Base-by-base conservation (phyloP, 2,329 filamentous ascomycete genomes). In the Colletotrichum ledebouriae region DNA sequence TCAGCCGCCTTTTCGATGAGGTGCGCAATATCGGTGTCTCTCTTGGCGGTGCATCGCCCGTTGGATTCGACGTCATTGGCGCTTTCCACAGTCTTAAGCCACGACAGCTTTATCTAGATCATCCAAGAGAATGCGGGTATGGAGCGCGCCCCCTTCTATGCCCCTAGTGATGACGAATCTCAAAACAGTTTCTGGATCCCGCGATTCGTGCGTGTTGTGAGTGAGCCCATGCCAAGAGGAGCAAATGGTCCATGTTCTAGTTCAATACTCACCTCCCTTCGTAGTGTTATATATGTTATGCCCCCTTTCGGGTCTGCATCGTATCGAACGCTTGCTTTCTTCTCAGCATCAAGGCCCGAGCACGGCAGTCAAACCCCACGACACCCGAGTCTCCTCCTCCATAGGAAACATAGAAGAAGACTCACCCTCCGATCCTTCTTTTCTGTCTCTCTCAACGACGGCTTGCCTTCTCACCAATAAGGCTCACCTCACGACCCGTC, bases 111-210 rank as follows among this genome's bases (percentile, higher is more conserved):
- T 7, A 50, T 50, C 29, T 49, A 11, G 17, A 20, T 46, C 33
- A 39, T 42, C 57, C n/a, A 49, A 59, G 57, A 59, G 57, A 59
- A 49, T 59, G 57, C 57, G 57, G 50, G 44, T 6, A 12, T 15
- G 11, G 12, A 17, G 33, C 1, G n/a, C 34, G 11, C 17, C 12
- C 25, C n/a, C 11, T 34, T 15, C n/a, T 12, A 10, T 17, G n/a
- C 56, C 17, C 44, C 20, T 39, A 15, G 29, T 29, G 57, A 42
- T 49, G 44, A 59, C 57, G 44, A 59, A 44, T 47, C 33, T 50
- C 25, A 39, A 37, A n/a, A 29, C 44, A 25, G 34, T 37, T 44
- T 22, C 39, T 58, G 55, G n/a, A 58, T 58, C 25, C 55, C 22
- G 37, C 41, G 10, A 58, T 46, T 17, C 34, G 52, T 53, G 22